Conservation (phyloP, 2,329 filamentous ascomycete species). For the Apiospora marii region DNA sequence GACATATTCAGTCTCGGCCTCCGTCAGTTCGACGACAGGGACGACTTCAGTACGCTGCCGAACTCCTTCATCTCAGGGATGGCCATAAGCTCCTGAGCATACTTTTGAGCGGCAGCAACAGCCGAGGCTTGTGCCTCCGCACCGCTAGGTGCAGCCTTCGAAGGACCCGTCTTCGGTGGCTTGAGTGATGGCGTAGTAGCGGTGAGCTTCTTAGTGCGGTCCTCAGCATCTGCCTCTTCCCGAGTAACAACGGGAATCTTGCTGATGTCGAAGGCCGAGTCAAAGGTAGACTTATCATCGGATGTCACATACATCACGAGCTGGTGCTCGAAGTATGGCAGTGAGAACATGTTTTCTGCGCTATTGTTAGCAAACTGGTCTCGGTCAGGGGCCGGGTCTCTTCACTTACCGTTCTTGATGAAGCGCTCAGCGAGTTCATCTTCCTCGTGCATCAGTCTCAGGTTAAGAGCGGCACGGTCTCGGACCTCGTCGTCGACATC, state of each 20-base stretch:
- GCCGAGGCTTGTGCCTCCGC: slow-evolving; percentile 80
- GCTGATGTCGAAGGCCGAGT: slow-evolving; percentile 86
- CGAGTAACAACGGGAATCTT: slow-evolving; percentile 92
- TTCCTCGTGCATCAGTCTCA: slow-evolving; percentile 91
- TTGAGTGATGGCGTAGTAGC: slow-evolving; percentile 93
- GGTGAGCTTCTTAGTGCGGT: slow-evolving; percentile 96
- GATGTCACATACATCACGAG: slow-evolving; percentile 97
- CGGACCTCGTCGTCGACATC: slow-evolving; percentile 98
- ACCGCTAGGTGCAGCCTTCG: slow-evolving; percentile 73
- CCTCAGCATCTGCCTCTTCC: slow-evolving; percentile 95
- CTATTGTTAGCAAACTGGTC: slow-evolving; percentile 38
- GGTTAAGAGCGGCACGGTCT: slow-evolving; percentile 91
- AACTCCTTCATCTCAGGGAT: slow-evolving; percentile 93
- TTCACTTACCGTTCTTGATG: slow-evolving; percentile 82
- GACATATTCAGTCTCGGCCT: slow-evolving; percentile 97
- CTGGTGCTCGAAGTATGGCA: slow-evolving; percentile 95
- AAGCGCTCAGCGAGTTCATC: slow-evolving; percentile 87
- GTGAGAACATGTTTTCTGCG: slow-evolving; percentile 90
- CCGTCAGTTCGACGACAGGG: slow-evolving; percentile 87
- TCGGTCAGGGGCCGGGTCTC: background rate
- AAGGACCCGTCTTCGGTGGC: slow-evolving; percentile 81
- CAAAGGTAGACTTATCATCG: slow-evolving; percentile 85
- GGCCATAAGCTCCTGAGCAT: slow-evolving; percentile 83
- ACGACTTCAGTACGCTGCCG: slow-evolving; percentile 91
- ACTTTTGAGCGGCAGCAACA: slow-evolving; percentile 84